Evolutionary conservation across 139 green algal species (phyloP).

Genomic region (Protoeuglena noctilucae): DNA sequence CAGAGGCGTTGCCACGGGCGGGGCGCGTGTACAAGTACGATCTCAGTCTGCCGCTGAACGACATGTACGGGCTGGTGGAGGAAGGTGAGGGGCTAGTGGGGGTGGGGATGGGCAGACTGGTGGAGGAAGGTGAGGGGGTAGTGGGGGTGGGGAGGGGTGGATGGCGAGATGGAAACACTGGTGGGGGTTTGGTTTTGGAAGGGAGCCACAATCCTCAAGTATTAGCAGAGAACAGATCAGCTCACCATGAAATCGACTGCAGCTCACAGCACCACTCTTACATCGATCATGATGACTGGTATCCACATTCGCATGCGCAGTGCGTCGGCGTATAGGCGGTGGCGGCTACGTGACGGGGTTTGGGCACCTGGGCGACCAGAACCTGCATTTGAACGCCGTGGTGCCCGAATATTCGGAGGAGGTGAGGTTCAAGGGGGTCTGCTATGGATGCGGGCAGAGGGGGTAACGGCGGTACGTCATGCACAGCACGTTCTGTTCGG

Average conservation of each 20-base stretch:
- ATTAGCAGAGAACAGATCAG: too few species aligned
- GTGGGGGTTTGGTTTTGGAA: too few species aligned
- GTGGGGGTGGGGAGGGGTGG: too few species aligned
- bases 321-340: constrained; percentile 2
- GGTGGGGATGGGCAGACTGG: too few species aligned
- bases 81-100: background rate
- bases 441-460: background rate
- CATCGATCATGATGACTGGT: too few species aligned
- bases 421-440: background rate
- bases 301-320: too few species aligned
- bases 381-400: constrained; percentile 91
- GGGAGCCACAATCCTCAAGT: too few species aligned
- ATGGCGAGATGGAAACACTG: too few species aligned
- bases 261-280: too few species aligned
- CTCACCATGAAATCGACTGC: too few species aligned
- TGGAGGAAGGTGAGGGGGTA: too few species aligned
- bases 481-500: background rate
- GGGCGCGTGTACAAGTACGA: constrained; percentile 90
- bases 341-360: constrained; percentile 60
- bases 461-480: background rate
- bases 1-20: constrained; percentile 55
- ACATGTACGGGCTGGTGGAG: constrained; percentile 26
- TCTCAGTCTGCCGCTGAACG: constrained; percentile 18
- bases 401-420: background rate
- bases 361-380: constrained; percentile 90